Evolutionary conservation across 345 rosid genomes (phyloP).

Genomic region (Abelmoschus esculentus): DNA sequence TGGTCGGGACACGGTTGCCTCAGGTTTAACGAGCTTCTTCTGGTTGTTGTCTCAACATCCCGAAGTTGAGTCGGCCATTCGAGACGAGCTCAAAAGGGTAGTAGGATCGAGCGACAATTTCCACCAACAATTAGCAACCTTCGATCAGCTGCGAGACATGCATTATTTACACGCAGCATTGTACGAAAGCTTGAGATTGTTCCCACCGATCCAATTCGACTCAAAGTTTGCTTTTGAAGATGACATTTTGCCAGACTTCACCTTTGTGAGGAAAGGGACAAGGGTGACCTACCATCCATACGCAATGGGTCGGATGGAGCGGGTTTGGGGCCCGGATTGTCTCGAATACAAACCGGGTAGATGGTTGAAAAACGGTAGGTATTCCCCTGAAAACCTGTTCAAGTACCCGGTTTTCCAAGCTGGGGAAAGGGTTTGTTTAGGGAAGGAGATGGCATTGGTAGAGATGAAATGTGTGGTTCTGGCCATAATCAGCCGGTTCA

Average conservation of each 20-base stretch:
- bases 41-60: background rate
- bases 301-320: constrained; percentile 42
- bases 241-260: background rate
- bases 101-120: background rate
- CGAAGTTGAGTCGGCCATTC: background rate
- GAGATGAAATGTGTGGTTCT: background rate
- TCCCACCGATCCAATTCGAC: background rate
- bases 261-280: constrained; percentile 26
- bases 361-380: background rate
- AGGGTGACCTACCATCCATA: constrained; percentile 54
- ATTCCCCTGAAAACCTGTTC: background rate
- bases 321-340: background rate
- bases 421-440: background rate
- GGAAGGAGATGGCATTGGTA: background rate
- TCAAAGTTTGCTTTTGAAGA: background rate
- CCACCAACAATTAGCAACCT: background rate
- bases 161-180: background rate
- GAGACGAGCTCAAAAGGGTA: background rate
- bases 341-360: background rate
- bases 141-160: background rate
- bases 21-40: background rate
- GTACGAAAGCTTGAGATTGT: constrained; percentile 48
- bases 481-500: background rate
- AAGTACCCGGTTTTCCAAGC: background rate
- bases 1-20: constrained; percentile 28